Evolutionary conservation across 2,329 filamentous ascomycete species (phyloP), one percentile per base, ranked within the genome.

Genomic region (Calonectria fujianensis): DNA sequence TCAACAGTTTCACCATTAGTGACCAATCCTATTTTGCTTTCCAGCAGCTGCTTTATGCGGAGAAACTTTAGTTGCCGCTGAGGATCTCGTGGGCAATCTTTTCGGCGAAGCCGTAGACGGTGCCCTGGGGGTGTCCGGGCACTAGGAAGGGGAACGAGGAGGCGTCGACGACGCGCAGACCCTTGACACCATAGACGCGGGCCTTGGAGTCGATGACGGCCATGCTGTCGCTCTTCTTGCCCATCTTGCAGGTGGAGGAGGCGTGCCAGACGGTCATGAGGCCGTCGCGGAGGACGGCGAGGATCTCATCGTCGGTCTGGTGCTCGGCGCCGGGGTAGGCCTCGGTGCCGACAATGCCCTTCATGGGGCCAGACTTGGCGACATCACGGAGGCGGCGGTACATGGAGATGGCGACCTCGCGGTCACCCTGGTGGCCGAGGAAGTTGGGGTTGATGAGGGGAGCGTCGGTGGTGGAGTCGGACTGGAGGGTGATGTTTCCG

Each of bases 371-470:
- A 0, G 73, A 51, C 35, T 76, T 74, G 66, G 70, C 75, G 0
- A 84, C 79, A 16, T 86, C 78, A 0, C 89, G 86, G 0, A 84
- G 77, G 4, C 89, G 85, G 66, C 84, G 86, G 75, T 86, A 87
- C 0, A 83, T 80, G 0, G 85, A 84, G 13, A 90, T 76, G 5
- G 85, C 39, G 10, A 65, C 61, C 13, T 65, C 18, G 85, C 83
- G 75, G 69, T 90, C 89, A 1, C 83, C 81, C 8, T 83, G 81
- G 20, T 86, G 82, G 8, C 81, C 81, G 1, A 90, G 80, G 84
- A 85, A 90, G 74, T 87, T 87, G 1, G 86, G 86, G 74, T 88
- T 83, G 73, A 90, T 86, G 20, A 86, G 77, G 0, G 89, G 88
- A 1, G 78, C 77, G 10, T 73, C 75, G 27, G 84, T 82, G 3